Evolutionary conservation across 192 early-diverging fungal genomes (phyloP).

Genomic region (Dispira parvispora): DNA sequence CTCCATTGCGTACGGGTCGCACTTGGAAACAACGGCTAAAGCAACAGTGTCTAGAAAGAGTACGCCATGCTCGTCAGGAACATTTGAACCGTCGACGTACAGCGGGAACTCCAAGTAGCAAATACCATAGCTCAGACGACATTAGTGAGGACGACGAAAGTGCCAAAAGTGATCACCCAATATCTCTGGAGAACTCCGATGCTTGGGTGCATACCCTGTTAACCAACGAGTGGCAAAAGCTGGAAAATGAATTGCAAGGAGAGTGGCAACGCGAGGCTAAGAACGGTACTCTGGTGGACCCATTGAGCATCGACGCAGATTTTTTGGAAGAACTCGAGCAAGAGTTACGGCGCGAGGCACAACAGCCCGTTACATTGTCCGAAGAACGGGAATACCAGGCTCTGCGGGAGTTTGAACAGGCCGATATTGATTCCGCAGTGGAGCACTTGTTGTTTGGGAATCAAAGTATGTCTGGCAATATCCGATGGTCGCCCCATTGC

Average conservation of each 20-base stretch:
- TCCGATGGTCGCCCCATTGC: neutral
- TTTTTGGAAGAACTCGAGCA: neutral
- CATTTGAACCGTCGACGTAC: neutral
- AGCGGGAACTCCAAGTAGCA: neutral
- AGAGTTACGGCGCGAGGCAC: neutral
- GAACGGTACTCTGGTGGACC: neutral
- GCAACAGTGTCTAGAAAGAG: slow-evolving; percentile 9
- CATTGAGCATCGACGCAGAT: neutral
- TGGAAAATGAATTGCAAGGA: neutral
- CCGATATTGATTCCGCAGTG: neutral
- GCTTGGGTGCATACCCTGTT: neutral
- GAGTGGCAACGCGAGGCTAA: neutral
- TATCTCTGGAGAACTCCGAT: neutral
- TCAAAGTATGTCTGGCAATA: neutral
- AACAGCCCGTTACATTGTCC: neutral
- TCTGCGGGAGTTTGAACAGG: slow-evolving; percentile 1
- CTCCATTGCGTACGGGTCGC: neutral
- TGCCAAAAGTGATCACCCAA: neutral
- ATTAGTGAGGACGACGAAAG: neutral
- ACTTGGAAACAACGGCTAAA: slow-evolving; percentile 6
- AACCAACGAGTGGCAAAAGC: neutral
- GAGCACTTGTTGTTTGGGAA: neutral
- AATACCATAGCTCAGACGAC: slow-evolving; percentile 1
- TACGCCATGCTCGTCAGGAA: neutral
- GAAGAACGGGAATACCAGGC: neutral